Conservation (phyloP, 257 asterid genomes). For the Euphrasia confusa region DNA sequence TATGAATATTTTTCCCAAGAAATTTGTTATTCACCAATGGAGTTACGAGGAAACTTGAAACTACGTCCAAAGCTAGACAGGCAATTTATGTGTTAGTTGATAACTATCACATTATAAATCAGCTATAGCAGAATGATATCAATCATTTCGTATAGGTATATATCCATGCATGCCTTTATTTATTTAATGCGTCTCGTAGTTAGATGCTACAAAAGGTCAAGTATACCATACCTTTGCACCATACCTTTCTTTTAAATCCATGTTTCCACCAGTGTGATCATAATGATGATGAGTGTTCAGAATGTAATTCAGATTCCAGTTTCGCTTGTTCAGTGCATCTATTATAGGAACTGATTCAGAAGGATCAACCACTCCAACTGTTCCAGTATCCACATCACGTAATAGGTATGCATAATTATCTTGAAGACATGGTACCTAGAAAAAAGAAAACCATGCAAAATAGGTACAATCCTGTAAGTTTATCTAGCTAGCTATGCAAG, state of each 20-base stretch:
- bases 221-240: conserved; percentile 86
- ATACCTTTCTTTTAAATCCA: conserved; percentile 83
- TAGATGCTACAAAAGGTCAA: conserved; percentile 25
- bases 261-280: conserved; percentile 96
- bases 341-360: conserved; percentile 85
- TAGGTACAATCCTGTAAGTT: neutral
- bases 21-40: neutral
- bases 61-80: neutral
- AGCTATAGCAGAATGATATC: neutral
- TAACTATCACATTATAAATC: neutral
- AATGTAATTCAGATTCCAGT: conserved; percentile 80
- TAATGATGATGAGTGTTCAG: conserved; percentile 91
- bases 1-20: neutral
- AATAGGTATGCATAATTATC: conserved; percentile 92
- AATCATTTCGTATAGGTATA: conserved; percentile 10
- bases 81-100: neutral
- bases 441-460: conserved; percentile 15
- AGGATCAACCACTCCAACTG: conserved; percentile 98
- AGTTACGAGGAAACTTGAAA: neutral
- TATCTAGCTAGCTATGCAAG: conserved; percentile 3
- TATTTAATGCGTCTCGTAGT: conserved; percentile 14
- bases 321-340: conserved; percentile 63
- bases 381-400: conserved; percentile 85
- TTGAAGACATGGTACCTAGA: conserved; percentile 82
- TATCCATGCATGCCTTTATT: conserved; percentile 8